Evolutionary conservation across 371 early-diverging fungal species (phyloP).

Genomic region (Mucor plumbeus): DNA sequence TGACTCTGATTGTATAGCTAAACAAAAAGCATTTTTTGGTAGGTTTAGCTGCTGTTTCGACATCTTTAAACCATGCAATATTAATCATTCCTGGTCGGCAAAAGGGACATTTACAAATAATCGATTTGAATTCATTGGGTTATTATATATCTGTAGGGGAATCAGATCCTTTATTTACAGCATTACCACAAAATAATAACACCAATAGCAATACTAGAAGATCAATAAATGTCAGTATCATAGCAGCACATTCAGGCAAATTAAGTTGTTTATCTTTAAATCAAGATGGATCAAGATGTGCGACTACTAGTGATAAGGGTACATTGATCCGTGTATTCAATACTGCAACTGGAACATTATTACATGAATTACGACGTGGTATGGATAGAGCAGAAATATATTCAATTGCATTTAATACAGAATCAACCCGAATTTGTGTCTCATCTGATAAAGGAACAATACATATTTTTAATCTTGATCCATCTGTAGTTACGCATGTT

Average conservation of each 20-base stretch:
- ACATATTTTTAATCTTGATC: constrained; percentile 90
- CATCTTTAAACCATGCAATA: constrained; percentile 65
- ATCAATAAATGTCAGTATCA: constrained; percentile 74
- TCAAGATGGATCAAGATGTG: constrained; percentile 77
- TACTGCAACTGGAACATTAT: constrained; percentile 71
- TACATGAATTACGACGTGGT: constrained; percentile 89
- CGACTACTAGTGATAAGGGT: constrained; percentile 87
- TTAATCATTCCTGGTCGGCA: constrained; percentile 80
- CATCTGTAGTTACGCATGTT: constrained; percentile 44
- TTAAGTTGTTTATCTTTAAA: constrained; percentile 81
- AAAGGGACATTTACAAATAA: constrained; percentile 86
- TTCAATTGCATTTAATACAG: constrained; percentile 84
- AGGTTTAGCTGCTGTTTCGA: constrained; percentile 72
- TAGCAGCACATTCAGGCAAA: constrained; percentile 83
- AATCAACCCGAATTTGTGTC: constrained; percentile 80
- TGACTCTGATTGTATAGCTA: background rate
- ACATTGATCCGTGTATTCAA: constrained; percentile 92
- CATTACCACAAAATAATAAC: constrained; percentile 11
- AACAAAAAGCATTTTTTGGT: background rate
- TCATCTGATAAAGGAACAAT: constrained; percentile 94
- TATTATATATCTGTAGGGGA: constrained; percentile 32
- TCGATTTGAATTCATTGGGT: constrained; percentile 73
- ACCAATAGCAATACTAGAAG: constrained; percentile 21
- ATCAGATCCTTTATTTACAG: constrained; percentile 17
- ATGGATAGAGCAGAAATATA: constrained; percentile 90